Evolutionary conservation across 192 early-diverging fungal species (phyloP).

Genomic region (Coemansia sp.): DNA sequence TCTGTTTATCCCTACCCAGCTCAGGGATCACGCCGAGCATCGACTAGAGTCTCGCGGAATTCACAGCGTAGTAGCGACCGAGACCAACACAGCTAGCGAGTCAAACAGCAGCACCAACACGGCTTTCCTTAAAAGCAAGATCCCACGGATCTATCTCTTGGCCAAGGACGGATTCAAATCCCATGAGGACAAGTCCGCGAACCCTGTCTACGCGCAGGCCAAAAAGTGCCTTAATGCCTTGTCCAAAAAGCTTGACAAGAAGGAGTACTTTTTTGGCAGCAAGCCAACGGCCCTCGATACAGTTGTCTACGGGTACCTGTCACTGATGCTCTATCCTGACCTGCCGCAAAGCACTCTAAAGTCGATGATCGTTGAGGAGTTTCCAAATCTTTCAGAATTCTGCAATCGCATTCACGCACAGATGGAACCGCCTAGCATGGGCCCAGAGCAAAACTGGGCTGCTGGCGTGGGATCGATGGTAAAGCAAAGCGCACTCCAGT

Average conservation of each 20-base stretch:
- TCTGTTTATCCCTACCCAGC: constrained; percentile 71
- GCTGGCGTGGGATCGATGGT: constrained; percentile 16
- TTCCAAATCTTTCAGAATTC: constrained; percentile 30
- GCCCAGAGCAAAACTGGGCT: constrained; percentile 21
- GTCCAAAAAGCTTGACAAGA: constrained; percentile 70
- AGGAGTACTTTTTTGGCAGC: constrained; percentile 84
- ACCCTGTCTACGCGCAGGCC: constrained; percentile 73
- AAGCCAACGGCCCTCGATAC: constrained; percentile 79
- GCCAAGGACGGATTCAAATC: constrained; percentile 53
- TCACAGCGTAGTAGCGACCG: constrained; percentile 20
- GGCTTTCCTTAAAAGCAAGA: constrained; percentile 18
- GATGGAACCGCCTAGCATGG: constrained; percentile 22
- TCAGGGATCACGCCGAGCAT: constrained; percentile 69
- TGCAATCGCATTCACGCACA: constrained; percentile 42
- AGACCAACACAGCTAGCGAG: neutral
- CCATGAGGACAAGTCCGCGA: constrained; percentile 46
- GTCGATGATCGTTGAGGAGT: constrained; percentile 14
- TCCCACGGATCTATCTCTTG: constrained; percentile 34
- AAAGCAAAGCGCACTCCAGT: constrained; percentile 22
- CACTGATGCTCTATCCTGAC: constrained; percentile 75
- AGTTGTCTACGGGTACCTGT: constrained; percentile 80
- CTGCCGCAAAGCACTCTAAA: constrained; percentile 60
- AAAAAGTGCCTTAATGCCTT: constrained; percentile 68
- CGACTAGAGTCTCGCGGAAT: constrained; percentile 58
- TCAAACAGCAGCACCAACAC: neutral